Conservation (phyloP, 1,139 yeast genomes). For the Geotrichum restrictum region DNA sequence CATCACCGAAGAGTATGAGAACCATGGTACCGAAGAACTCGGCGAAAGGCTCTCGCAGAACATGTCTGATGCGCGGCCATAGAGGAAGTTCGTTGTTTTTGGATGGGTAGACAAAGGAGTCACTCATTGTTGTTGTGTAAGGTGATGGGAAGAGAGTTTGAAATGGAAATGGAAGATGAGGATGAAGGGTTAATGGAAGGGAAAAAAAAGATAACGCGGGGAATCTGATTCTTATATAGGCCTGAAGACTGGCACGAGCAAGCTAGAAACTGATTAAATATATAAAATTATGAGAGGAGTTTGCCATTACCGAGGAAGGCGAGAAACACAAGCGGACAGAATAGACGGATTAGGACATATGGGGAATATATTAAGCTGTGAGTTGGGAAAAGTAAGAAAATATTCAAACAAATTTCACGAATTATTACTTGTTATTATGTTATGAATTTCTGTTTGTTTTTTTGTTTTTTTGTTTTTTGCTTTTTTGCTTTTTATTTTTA, state of each 20-base stretch:
- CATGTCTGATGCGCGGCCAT: conserved; percentile 29
- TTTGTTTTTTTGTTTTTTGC: background rate
- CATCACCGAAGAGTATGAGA: conserved; percentile 45
- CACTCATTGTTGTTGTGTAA: conserved; percentile 9
- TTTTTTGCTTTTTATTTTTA: background rate
- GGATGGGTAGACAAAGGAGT: conserved; percentile 16
- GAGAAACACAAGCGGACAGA: too few species aligned
- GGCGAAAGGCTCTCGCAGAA: conserved; percentile 38
- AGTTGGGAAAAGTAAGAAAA: background rate
- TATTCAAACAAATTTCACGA: too few species aligned
- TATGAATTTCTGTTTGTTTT: too few species aligned
- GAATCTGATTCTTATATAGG: background rate
- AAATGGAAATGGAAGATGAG: background rate
- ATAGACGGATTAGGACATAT: background rate
- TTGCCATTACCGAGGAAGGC: background rate
- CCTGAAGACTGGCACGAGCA: background rate
- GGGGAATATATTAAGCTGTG: too few species aligned
- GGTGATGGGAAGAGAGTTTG: background rate
- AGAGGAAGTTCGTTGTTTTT: conserved; percentile 17
- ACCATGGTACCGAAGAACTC: conserved; percentile 50
- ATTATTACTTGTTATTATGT: too few species aligned
- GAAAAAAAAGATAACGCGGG: background rate
- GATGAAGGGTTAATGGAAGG: background rate
- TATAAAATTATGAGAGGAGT: too few species aligned
- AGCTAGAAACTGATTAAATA: too few species aligned